These are phyloP conservation scores for Datura wrightii DNA, from an alignment of 257 asterid genomes.

Conservation along the genomic window DNA sequence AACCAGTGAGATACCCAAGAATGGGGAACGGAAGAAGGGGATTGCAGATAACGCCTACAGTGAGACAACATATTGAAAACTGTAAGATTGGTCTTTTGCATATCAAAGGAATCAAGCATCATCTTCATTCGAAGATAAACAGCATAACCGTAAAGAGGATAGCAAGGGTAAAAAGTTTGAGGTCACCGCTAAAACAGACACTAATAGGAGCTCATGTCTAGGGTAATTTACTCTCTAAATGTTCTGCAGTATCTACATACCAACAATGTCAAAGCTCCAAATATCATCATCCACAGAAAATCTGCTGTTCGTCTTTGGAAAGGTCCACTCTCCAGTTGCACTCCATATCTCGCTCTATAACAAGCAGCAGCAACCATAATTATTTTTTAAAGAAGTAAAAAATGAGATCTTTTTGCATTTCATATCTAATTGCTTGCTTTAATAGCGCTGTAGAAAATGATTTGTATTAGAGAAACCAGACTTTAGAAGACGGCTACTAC, in stretches of 20 bases:
- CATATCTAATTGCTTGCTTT: constrained; percentile 28
- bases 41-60: constrained; percentile 74
- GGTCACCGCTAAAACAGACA: background rate
- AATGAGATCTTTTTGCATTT: constrained; percentile 21
- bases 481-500: background rate
- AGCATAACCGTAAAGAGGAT: background rate
- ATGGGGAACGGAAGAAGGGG: constrained; percentile 70
- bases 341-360: constrained; percentile 94
- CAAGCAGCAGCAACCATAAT: constrained; percentile 33
- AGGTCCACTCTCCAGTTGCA: constrained; percentile 90
- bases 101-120: constrained; percentile 5
- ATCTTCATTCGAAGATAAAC: background rate
- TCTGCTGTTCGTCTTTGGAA: constrained; percentile 93
- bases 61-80: constrained; percentile 12
- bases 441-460: background rate
- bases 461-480: background rate
- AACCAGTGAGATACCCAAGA: constrained; percentile 81
- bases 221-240: constrained; percentile 7
- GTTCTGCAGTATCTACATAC: constrained; percentile 44
- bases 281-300: constrained; percentile 97
- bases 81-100: background rate
- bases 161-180: constrained; percentile 14
- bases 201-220: constrained; percentile 24
- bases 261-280: constrained; percentile 84
- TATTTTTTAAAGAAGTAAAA: background rate